Evolutionary conservation across 306 rosid genomes (phyloP).

Genomic region (Abrus precatorius): DNA sequence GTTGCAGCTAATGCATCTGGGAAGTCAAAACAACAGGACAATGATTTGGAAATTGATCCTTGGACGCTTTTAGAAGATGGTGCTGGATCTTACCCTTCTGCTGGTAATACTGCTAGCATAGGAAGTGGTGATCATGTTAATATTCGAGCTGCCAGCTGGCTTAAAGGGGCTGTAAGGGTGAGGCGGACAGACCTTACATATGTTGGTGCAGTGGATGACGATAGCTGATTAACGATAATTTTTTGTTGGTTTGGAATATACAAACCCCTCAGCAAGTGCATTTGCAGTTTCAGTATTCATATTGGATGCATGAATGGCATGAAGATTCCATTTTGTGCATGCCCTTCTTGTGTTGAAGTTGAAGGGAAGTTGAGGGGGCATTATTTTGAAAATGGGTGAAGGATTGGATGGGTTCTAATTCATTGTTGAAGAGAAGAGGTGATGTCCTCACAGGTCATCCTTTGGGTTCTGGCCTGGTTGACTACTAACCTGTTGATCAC

Average conservation of each 20-base stretch:
- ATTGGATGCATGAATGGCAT: conserved; percentile 54
- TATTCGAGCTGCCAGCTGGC: conserved; percentile 88
- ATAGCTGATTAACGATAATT: conserved; percentile 70
- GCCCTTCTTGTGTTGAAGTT: conserved; percentile 29
- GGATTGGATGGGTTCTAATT: conserved; percentile 45
- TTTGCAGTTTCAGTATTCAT: conserved; percentile 25
- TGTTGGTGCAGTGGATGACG: conserved; percentile 88
- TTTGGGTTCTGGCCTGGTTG: conserved; percentile 52
- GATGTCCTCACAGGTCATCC: conserved; percentile 45
- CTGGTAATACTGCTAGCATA: conserved; percentile 62
- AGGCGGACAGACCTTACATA: conserved; percentile 94
- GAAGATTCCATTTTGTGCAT: conserved; percentile 52
- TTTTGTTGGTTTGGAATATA: conserved; percentile 55
- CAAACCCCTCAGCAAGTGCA: conserved; percentile 60
- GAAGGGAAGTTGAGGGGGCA: conserved; percentile 55
- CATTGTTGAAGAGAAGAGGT: conserved; percentile 37
- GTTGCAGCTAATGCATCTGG: conserved; percentile 59
- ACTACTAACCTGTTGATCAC: conserved; percentile 68
- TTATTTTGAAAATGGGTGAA: conserved; percentile 30
- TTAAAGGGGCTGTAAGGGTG: conserved; percentile 89
- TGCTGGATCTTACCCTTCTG: conserved; percentile 82
- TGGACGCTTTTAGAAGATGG: conserved; percentile 97
- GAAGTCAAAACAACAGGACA: conserved; percentile 75
- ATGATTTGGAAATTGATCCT: conserved; percentile 83
- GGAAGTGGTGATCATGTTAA: conserved; percentile 79